Base-by-base conservation (phyloP, 208 protist genomes). In the Trypanosoma grayi region DNA sequence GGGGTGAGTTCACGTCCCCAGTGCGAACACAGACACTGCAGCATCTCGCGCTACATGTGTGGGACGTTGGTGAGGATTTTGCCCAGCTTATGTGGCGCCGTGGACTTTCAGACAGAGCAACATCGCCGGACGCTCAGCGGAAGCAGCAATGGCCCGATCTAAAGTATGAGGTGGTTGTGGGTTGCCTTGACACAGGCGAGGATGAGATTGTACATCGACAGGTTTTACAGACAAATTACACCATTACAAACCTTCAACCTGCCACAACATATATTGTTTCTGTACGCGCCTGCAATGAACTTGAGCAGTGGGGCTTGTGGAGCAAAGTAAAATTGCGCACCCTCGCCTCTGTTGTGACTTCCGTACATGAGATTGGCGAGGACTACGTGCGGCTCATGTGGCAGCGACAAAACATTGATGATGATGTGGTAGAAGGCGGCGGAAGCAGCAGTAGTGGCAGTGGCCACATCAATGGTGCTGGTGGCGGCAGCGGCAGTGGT, bases 371-470 rank as follows among this genome's bases (percentile, higher is more conserved):
- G 60, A 91, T 97, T 55, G 89, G 89, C 31, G 92, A 97, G 65
- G 92, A 97, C 70, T 97, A 91, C 76, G 81, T 87, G 31, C 77
- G 89, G 2, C 75, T 97, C 18, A 82, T 93, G 79, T 97, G 92
- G 89, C 81, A 94, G 63, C 80, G 92, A 11, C 34, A 76, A 39
- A 61, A 44, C 60, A 63, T 74, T 33, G 66, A 65, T 41, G 54
- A 1, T 20, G 27, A 22, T 6, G 16, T 75, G 56, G 48, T 33
- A 2, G 37, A 4, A 20, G 33, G 44, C 45, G 55, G 45, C 43
- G 9, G 4, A 4, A 62, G 33, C 22, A 50, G 4, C 18, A 24
- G 22, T 45, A 58, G 36, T 16, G 20, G 28, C 16, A 57, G 13
- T 33, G 27, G 0, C 34, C 20, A 34, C 22, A 67, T 16, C 9